Base-by-base conservation (phyloP, 2,329 filamentous ascomycete genomes). In the Aureobasidium sp. region DNA sequence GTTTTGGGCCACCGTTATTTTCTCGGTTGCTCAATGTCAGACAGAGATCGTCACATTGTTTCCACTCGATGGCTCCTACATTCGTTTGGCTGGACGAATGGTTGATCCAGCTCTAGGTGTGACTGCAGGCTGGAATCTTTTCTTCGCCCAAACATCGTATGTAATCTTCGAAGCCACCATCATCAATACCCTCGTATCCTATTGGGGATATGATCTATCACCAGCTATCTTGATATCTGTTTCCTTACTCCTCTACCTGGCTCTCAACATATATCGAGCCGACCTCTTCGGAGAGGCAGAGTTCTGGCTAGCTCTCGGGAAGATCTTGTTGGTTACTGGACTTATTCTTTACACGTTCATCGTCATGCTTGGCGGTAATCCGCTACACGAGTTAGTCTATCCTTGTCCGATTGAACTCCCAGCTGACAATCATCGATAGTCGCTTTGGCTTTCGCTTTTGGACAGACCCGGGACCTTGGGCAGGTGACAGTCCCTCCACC, bases 1-100 rank as follows among this genome's bases (percentile, higher is more conserved):
- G 37, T 66, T 85, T 47, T 86, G 87, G 70, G 77, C 77, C 42
- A 70, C 76, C 67, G 69, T 87, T 61, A 76, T 87, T 62, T 84
- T 76, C 34, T 75, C 85, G 32, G 82, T 87, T 69, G 87, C 86
- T 76, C 87, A 86, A 69, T 81, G 79, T 63, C 77, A 85, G 66
- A 84, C 84, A 27, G 85, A 88, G 71, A 87, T 87, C 84, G 79
- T 76, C 39, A 77, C 78, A 44, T 81, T 81, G 65, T 83, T 85
- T 78, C 84, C 85, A 39, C 78, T 87, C 42, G 80, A 79, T 32
- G 83, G 84, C 64, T 81, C 51, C 37, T 64, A 36, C 56, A 59
- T 51, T 26, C 44, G 59, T 41, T 78, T 83, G 52, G 80, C 79
- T 61, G 75, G 74, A 15, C 78, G 82, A 23, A 85, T 81, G 65